Conservation (phyloP, 345 rosid species). For the Salix koriyanagi region DNA sequence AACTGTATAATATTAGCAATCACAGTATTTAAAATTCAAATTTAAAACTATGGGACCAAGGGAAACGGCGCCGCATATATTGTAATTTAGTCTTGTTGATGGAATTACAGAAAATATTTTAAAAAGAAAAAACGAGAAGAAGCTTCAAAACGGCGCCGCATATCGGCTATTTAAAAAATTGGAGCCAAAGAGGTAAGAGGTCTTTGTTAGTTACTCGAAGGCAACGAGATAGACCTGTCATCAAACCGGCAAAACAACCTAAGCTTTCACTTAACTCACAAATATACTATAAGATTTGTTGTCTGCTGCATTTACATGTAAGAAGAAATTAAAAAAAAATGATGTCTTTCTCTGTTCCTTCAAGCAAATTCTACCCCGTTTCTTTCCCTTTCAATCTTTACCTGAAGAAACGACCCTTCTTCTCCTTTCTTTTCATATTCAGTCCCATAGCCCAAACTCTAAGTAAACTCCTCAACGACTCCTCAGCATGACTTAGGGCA, state of each 20-base stretch:
- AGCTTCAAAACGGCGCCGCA: neutral
- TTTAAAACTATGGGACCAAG: no score
- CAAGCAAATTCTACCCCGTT: constrained; percentile 50
- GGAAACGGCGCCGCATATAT: no score
- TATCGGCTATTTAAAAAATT: neutral
- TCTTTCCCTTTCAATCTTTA: constrained; percentile 33
- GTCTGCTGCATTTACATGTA: neutral
- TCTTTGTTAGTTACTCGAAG: neutral
- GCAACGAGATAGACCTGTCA: constrained; percentile 35
- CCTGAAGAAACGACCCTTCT: constrained; percentile 16
- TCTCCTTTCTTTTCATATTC: constrained; percentile 10
- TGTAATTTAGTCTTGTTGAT: no score
- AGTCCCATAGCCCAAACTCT: constrained; percentile 38
- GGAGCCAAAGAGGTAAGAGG: neutral
- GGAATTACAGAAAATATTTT: no score
- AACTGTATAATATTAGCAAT: no score
- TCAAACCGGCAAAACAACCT: constrained; percentile 48
- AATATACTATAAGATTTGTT: neutral
- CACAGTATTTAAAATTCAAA: no score
- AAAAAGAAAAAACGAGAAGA: neutral
- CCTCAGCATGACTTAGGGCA: constrained; percentile 55
- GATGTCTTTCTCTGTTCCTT: constrained; percentile 50
- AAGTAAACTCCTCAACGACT: constrained; percentile 77
- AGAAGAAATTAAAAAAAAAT: neutral
- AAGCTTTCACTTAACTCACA: constrained; percentile 29